These are phyloP conservation scores for Arachis monticola DNA, from an alignment of 331 rosid species.

Conservation along the genomic window DNA sequence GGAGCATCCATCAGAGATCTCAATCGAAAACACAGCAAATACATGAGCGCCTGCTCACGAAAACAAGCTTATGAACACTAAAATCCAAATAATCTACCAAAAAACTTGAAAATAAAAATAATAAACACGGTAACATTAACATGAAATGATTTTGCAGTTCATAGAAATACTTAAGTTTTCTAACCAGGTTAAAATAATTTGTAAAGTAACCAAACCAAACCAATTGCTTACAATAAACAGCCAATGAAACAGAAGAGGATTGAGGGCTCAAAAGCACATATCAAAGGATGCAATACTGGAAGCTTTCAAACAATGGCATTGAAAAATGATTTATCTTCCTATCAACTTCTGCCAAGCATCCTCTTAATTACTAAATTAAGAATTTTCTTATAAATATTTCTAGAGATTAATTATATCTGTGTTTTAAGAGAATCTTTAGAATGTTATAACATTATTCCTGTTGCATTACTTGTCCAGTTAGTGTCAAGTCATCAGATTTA, in stretches of 20 bases:
- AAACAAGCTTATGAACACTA: constrained; percentile 14
- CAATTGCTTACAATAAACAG: neutral
- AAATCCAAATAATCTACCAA: neutral
- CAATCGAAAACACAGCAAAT: constrained; percentile 85
- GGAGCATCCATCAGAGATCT: constrained; percentile 70
- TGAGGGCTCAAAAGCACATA: neutral
- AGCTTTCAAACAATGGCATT: neutral
- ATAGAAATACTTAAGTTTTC: neutral
- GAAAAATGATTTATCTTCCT: too few relatives aligned
- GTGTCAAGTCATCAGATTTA: neutral
- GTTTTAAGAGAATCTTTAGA: too few relatives aligned
- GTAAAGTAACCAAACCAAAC: neutral
- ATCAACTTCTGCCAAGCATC: too few relatives aligned
- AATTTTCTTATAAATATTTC: too few relatives aligned
- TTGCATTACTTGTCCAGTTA: neutral
- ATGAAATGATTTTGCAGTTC: neutral
- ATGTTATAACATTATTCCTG: too few relatives aligned
- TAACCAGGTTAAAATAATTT: neutral
- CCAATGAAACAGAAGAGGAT: neutral
- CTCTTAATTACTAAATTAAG: too few relatives aligned
- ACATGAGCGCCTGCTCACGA: constrained; percentile 81
- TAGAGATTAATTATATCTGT: too few relatives aligned
- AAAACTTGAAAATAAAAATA: neutral
- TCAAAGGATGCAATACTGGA: neutral
- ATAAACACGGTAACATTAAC: neutral